Conservation (phyloP, 2,329 filamentous ascomycete species). For the Neophaeococcomyces aloes region DNA sequence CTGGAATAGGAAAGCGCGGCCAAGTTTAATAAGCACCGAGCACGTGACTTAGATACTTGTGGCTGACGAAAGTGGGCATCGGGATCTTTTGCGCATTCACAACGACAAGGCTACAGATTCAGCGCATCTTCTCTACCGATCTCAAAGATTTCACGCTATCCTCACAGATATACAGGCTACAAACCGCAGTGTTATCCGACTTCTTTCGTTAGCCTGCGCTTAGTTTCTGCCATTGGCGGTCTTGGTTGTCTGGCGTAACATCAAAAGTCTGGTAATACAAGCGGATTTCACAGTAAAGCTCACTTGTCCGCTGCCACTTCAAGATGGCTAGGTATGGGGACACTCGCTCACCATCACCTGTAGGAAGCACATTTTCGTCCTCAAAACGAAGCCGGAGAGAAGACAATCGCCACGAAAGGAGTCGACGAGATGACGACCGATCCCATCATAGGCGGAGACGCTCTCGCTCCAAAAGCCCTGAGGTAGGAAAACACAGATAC, state of each 20-base stretch:
- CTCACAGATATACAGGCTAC: too few species aligned
- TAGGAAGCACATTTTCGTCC: constrained; percentile 70
- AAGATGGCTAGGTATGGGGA: constrained; percentile 52
- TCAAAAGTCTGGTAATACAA: constrained; percentile 11
- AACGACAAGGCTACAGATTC: too few species aligned
- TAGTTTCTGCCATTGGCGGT: too few species aligned
- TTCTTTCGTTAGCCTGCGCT: too few species aligned
- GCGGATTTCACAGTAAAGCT: constrained; percentile 33
- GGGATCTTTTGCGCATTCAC: too few species aligned
- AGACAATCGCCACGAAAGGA: constrained; percentile 43
- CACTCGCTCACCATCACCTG: constrained; percentile 81
- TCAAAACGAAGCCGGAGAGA: constrained; percentile 53
- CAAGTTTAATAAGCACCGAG: too few species aligned
- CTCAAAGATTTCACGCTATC: too few species aligned
- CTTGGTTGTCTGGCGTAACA: neutral
- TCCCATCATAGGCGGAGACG: constrained; percentile 32
- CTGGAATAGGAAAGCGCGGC: neutral
- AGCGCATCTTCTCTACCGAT: too few species aligned
- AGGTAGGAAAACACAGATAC: constrained; percentile 28
- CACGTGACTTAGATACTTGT: too few species aligned
- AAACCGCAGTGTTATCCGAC: too few species aligned
- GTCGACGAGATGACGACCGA: constrained; percentile 42
- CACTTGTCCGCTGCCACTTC: constrained; percentile 30
- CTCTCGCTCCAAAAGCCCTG: constrained; percentile 37
- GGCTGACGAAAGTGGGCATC: too few species aligned